Percentiles rank a stretch among this genome's conserved stretches.
phyloP scores from a whole-genome alignment of 768 basidiomycete species.

The Clitopilus passeckerianus region DNA sequence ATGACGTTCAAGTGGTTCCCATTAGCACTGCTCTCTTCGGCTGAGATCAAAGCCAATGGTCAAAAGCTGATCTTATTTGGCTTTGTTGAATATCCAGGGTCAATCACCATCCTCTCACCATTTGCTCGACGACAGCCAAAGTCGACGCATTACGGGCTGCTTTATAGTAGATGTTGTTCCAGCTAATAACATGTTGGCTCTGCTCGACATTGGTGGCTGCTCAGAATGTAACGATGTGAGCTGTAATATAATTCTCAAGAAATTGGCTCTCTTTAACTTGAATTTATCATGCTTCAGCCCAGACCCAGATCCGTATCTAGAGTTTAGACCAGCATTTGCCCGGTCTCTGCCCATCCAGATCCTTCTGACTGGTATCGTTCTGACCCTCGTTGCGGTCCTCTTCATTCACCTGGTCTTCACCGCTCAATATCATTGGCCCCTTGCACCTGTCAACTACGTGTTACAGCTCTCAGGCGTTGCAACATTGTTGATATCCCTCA shows the following conservation, averaged over 20 bases:
- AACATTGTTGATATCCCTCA: constrained; percentile 71
- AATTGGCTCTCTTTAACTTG: not conserved
- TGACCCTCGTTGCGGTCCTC: constrained; percentile 81
- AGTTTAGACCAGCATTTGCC: constrained; percentile 74
- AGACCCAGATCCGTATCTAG: constrained; percentile 65
- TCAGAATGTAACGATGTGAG: not conserved
- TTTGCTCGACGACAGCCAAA: not conserved
- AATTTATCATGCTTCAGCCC: constrained; percentile 15
- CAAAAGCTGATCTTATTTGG: not conserved
- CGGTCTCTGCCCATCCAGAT: constrained; percentile 91
- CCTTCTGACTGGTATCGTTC: constrained; percentile 75
- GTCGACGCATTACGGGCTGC: not conserved
- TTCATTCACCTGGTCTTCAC: constrained; percentile 93
- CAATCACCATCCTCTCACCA: not conserved
- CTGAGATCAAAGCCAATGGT: too few relatives aligned
- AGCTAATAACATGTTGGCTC: not conserved
- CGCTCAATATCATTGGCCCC: constrained; percentile 92
- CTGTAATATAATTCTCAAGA: not conserved
- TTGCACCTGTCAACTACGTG: constrained; percentile 88
- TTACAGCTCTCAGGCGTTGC: constrained; percentile 84
- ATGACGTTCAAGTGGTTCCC: not conserved
- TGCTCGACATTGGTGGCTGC: not conserved
- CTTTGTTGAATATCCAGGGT: not conserved
- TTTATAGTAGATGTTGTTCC: not conserved
- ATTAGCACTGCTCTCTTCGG: not conserved